These are phyloP conservation scores for Candida buenavistaensis DNA, from an alignment of 1,139 yeast genomes.

Conservation along the genomic window DNA sequence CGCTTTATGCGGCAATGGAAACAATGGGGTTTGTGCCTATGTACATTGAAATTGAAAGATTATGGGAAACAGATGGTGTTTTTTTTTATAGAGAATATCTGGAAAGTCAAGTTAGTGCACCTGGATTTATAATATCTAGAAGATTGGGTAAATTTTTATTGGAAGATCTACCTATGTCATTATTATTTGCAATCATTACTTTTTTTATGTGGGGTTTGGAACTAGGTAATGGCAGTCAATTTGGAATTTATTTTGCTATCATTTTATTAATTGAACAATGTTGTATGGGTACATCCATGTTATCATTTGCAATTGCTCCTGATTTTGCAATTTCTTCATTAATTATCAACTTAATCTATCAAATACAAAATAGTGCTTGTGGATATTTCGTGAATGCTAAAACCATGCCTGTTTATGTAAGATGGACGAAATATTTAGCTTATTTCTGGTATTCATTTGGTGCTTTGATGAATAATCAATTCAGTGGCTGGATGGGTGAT, in stretches of 20 bases:
- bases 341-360: slow-evolving; percentile 62
- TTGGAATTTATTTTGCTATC: slow-evolving; percentile 64
- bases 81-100: slow-evolving; percentile 73
- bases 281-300: slow-evolving; percentile 56
- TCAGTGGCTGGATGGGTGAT: slow-evolving; percentile 56
- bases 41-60: slow-evolving; percentile 70
- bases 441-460: slow-evolving; percentile 82
- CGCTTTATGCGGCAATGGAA: slow-evolving; percentile 64
- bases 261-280: slow-evolving; percentile 56
- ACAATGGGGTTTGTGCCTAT: slow-evolving; percentile 69
- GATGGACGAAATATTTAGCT: slow-evolving; percentile 78
- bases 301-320: slow-evolving; percentile 58
- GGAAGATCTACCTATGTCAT: slow-evolving; percentile 69
- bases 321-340: slow-evolving; percentile 68
- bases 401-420: slow-evolving; percentile 79
- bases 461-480: slow-evolving; percentile 64
- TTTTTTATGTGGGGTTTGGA: slow-evolving; percentile 77
- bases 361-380: slow-evolving; percentile 74
- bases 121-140: slow-evolving; percentile 69
- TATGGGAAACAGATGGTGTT: slow-evolving; percentile 67
- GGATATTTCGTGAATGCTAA: slow-evolving; percentile 78
- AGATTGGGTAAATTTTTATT: slow-evolving; percentile 63
- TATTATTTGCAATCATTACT: slow-evolving; percentile 58
- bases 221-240: slow-evolving; percentile 32
- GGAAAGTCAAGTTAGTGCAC: slow-evolving; percentile 66